phyloP scores from a whole-genome alignment of 2,329 filamentous ascomycete genomes.

The Parasarocladium wereldwijsianum region DNA sequence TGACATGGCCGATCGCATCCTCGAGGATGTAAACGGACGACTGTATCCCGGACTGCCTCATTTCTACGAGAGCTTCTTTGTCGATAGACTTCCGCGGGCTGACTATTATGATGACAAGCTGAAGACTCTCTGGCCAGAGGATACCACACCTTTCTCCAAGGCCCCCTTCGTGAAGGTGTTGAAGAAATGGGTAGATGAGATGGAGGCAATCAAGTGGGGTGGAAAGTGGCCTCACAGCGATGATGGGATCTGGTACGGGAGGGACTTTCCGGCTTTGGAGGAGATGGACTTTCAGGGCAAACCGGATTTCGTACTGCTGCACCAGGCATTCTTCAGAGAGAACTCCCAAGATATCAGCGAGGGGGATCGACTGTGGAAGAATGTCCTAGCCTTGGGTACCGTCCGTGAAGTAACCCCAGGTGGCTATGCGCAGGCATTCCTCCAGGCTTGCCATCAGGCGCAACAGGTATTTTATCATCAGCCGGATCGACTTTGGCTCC shows the following conservation, averaged over 20 bases:
- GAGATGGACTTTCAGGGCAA: constrained; percentile 3
- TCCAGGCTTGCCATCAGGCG: constrained; percentile 1
- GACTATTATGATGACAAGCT: not conserved
- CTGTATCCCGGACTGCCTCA: not conserved
- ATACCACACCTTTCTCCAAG: not conserved
- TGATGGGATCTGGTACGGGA: not conserved
- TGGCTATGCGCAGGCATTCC: constrained; percentile 3
- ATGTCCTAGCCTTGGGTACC: not conserved
- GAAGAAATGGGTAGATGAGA: too few species aligned
- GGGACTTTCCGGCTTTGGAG: not conserved
- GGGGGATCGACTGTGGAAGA: not conserved
- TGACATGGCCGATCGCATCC: constrained; percentile 1
- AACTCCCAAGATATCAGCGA: not conserved
- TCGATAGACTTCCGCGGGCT: not conserved
- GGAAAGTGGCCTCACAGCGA: too few species aligned
- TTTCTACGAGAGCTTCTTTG: constrained; percentile 1
- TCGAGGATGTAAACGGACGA: constrained; percentile 3
- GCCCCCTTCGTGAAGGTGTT: not conserved
- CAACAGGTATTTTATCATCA: constrained; percentile 2
- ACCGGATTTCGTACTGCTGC: constrained; percentile 1
- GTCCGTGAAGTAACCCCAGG: constrained; percentile 1
- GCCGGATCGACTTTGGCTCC: constrained; percentile 1
- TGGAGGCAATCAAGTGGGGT: too few species aligned
- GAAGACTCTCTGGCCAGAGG: not conserved
- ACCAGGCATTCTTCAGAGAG: too few species aligned